These are phyloP conservation scores for Platanus orientalis DNA, from an alignment of 164 flowering plant species.

Conservation along the genomic window DNA sequence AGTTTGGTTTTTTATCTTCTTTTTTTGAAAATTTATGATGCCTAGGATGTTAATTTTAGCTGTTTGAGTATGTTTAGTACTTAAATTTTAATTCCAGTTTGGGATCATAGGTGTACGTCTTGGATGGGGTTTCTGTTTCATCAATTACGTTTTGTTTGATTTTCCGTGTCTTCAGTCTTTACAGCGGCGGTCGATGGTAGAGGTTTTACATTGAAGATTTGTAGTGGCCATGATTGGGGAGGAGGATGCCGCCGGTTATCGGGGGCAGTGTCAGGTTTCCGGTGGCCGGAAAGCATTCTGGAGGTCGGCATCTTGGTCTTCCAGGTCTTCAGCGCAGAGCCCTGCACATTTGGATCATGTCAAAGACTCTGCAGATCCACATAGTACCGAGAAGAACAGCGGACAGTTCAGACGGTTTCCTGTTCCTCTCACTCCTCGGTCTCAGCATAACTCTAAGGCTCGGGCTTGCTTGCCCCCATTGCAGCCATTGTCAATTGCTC, in stretches of 20 bases:
- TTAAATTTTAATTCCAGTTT: too few species aligned
- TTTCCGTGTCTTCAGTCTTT: background rate
- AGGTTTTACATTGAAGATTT: background rate
- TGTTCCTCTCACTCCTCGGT: constrained; percentile 67
- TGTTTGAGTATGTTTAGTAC: too few species aligned
- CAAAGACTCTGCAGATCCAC: constrained; percentile 34
- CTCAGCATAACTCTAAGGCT: constrained; percentile 65
- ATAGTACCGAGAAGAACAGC: constrained; percentile 20
- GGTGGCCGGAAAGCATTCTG: constrained; percentile 52
- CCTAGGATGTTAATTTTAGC: too few species aligned
- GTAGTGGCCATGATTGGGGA: constrained; percentile 51
- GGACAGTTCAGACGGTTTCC: constrained; percentile 45
- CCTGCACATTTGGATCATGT: constrained; percentile 29
- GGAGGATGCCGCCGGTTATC: constrained; percentile 41
- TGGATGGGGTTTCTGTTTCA: too few species aligned
- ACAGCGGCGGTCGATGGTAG: background rate
- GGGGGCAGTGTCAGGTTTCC: constrained; percentile 32
- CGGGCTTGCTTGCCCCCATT: constrained; percentile 73
- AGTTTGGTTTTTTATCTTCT: too few species aligned
- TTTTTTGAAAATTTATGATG: too few species aligned
- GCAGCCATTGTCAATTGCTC: constrained; percentile 76
- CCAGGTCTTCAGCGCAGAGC: constrained; percentile 36
- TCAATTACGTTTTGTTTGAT: too few species aligned
- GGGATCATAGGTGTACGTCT: too few species aligned
- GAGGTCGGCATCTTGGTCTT: constrained; percentile 90